Evolutionary conservation across 2,329 filamentous ascomycete genomes (phyloP).

Genomic region (Apiospora saccharicola): DNA sequence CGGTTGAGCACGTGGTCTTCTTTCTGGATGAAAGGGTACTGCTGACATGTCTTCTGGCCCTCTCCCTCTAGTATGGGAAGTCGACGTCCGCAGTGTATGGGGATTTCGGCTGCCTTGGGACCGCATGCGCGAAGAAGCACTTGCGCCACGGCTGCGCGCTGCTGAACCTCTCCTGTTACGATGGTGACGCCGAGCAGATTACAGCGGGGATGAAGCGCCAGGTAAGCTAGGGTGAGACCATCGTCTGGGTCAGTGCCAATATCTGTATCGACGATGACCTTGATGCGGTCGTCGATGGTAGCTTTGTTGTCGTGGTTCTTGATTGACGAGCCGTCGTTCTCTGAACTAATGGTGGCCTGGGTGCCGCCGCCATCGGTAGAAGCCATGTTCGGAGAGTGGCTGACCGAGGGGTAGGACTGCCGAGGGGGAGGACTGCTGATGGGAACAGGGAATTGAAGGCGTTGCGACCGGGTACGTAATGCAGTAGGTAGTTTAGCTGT

Average conservation of each 20-base stretch:
- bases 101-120: conserved; percentile 5
- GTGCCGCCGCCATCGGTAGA: not conserved
- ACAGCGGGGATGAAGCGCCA: conserved; percentile 28
- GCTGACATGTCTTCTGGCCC: conserved; percentile 23
- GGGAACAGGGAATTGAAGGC: not conserved
- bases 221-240: conserved; percentile 27
- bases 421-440: not conserved
- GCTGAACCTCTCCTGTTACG: conserved; percentile 26
- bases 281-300: conserved; percentile 25
- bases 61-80: conserved; percentile 24
- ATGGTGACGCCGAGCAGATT: conserved; percentile 28
- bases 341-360: not conserved
- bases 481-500: not conserved
- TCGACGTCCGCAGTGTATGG: conserved; percentile 27
- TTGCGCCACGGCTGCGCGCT: conserved; percentile 27
- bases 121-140: conserved; percentile 23
- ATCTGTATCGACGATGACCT: conserved; percentile 29
- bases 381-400: not conserved
- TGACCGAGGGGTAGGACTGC: not conserved
- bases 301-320: not conserved
- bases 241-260: conserved; percentile 30
- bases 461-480: not conserved
- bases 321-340: not conserved
- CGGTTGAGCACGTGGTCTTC: not conserved
- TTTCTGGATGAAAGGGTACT: conserved; percentile 9